Evolutionary conservation across 306 rosid genomes (phyloP), one percentile per base, ranked within the genome.

Genomic region (Medicago arabica): DNA sequence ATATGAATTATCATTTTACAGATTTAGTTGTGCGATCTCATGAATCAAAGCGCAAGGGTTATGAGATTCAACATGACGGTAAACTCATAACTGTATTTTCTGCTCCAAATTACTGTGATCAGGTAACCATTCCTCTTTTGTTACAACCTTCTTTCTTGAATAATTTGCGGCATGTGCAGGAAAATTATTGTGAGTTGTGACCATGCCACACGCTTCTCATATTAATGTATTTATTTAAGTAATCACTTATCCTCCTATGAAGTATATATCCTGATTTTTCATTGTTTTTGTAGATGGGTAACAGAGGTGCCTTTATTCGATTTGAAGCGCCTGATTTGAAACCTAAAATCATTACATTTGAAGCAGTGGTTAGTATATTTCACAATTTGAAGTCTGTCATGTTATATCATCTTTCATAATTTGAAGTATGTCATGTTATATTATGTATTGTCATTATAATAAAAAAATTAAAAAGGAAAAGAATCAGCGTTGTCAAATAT

Each of bases 101-200:
- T 80, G 99, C 99, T 72, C 99, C 99, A 76, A 96, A 96, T 79
- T 96, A 96, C 88, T 96, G 99, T 83, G 99, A 96, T 82, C 98
- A 96, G 98, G 99, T 96, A 90, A 79, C 3, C 71, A 46, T 23
- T 31, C 58, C 71, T 23, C 51, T 47, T 71, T 64, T 57, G 40
- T 54, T 14, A 39, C 38, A 70, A 18, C 46, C 6, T 75, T n/a
- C 12, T 61, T 19, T 17, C 13, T 21, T 3, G 72, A 13, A 46
- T 36, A 9, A 50, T 23, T 19, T 59, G 28, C 64, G 43, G 23
- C 57, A 64, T 55, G 18, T 14, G 67, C 18, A 34, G 19, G 7
- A 60, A 60, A 14, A 14, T 28, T 19, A 28, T 59, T 31, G 14
- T 10, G n/a, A 44, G n/a, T 44, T 44, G 39, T 41, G 69, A 46